Evolutionary conservation across 495 filamentous ascomycete species (phyloP), one percentile per base, ranked within the genome.

Genomic region (Penicillium desertorum): DNA sequence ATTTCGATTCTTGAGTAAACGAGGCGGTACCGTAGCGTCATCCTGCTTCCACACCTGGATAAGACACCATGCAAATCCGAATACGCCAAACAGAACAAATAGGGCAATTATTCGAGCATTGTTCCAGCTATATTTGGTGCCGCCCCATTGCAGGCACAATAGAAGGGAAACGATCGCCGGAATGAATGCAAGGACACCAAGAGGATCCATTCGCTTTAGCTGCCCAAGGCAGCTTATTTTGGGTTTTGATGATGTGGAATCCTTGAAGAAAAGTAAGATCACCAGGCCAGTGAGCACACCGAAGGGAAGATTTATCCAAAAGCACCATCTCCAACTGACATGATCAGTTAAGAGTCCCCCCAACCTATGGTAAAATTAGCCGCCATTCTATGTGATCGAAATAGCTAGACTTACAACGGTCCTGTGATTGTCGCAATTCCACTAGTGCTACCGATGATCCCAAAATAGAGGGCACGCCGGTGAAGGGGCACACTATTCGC

Each of bases 111-210:
- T 85, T 4, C 85, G 82, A 19, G 56, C 81, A 60, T 79, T 79
- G 36, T 54, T 63, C 91, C 90, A 95, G 0, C 71, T 56, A 58
- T 92, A 90, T 22, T 71, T 79, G 0, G 80, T 79, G 3, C 91
- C 91, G 41, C 90, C 91, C 91, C 91, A 96, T 69, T 94, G 90
- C 16, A 96, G 75, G 0, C 89, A 88, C 2, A 96, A 72, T 6
- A 96, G 68, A 0, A 93, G 72, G 57, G 81, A 88, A 49, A 92
- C 75, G 19, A 96, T 81, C 5, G 77, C 81, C 0, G 89, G 89
- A 36, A 96, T 76, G 57, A 96, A 89, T 30, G 86, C 63, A 4
- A 76, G 5, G 0, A 83, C 86, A 8, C 91, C 91, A 10, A 81
- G 61, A 0, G 84, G 79, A 66, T 96, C 91, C 58, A 94, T 80